Evolutionary conservation across 78 protist species (phyloP).

Genomic region (Guillardia theta): DNA sequence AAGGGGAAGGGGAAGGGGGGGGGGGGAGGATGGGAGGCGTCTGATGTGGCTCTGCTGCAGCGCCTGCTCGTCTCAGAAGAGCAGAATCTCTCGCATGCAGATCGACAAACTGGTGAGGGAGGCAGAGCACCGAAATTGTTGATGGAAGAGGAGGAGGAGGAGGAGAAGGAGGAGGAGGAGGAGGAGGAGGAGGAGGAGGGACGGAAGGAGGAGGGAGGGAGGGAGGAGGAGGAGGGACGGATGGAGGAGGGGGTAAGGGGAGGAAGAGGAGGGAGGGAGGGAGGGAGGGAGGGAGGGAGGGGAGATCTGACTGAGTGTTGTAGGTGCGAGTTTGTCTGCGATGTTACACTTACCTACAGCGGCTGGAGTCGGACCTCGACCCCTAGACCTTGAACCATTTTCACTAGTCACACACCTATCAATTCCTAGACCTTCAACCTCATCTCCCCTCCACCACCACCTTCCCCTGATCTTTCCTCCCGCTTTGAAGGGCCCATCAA

Average conservation of each 20-base stretch:
- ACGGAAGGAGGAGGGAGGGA: background rate
- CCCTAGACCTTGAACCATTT: no score
- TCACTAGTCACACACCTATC: no score
- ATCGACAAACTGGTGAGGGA: background rate
- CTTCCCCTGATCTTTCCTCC: no score
- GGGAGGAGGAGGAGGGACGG: background rate
- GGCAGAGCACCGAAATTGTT: background rate
- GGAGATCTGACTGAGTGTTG: background rate
- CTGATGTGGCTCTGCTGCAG: background rate
- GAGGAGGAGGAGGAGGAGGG: background rate
- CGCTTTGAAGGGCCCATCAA: no score
- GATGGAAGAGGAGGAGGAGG: no score
- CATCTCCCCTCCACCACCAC: no score
- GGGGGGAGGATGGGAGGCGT: background rate
- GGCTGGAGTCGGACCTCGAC: background rate
- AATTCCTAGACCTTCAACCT: no score
- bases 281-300: background rate
- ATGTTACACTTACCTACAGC: background rate
- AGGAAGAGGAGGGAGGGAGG: background rate
- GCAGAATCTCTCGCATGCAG: background rate
- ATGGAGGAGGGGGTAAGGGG: background rate
- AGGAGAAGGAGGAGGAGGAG: background rate
- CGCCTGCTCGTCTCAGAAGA: background rate
- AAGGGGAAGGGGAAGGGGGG: background rate
- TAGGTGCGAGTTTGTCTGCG: conserved; percentile 12